These are phyloP conservation scores for Nakazawaea wickerhamii DNA, from an alignment of 805 yeast genomes.

Conservation along the genomic window DNA sequence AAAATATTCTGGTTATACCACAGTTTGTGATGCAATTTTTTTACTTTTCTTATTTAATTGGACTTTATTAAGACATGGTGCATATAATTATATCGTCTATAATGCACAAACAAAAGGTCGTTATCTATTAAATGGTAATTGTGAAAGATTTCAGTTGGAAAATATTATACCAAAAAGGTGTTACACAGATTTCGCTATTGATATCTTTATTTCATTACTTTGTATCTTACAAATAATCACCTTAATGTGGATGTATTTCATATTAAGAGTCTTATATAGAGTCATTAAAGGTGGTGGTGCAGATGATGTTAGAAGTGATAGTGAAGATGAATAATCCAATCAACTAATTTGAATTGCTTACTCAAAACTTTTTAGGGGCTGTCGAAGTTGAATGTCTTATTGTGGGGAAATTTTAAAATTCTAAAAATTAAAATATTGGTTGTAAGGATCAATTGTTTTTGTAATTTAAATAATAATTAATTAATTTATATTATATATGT, in stretches of 20 bases:
- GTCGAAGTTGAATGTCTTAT: no score
- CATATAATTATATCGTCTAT: constrained; percentile 61
- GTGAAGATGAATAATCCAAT: constrained; percentile 42
- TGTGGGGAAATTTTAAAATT: no score
- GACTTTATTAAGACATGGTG: constrained; percentile 68
- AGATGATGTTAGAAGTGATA: constrained; percentile 83
- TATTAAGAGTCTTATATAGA: constrained; percentile 60
- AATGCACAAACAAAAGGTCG: constrained; percentile 48
- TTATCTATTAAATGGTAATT: constrained; percentile 39
- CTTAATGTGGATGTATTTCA: constrained; percentile 70
- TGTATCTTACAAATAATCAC: constrained; percentile 63
- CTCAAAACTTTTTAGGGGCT: no score
- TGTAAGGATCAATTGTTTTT: no score
- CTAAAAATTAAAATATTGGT: no score
- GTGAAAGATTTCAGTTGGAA: constrained; percentile 23
- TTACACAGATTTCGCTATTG: constrained; percentile 40
- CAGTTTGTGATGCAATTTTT: constrained; percentile 64
- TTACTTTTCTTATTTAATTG: constrained; percentile 60
- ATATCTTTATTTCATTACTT: constrained; percentile 48
- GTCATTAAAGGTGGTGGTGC: constrained; percentile 73
- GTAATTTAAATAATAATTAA: no score
- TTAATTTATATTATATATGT: no score
- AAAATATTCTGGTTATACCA: constrained; percentile 60
- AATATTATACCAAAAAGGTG: constrained; percentile 37
- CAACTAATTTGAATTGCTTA: no score